Evolutionary conservation across 139 green algal species (phyloP).

Genomic region (Micractinium conductrix): DNA sequence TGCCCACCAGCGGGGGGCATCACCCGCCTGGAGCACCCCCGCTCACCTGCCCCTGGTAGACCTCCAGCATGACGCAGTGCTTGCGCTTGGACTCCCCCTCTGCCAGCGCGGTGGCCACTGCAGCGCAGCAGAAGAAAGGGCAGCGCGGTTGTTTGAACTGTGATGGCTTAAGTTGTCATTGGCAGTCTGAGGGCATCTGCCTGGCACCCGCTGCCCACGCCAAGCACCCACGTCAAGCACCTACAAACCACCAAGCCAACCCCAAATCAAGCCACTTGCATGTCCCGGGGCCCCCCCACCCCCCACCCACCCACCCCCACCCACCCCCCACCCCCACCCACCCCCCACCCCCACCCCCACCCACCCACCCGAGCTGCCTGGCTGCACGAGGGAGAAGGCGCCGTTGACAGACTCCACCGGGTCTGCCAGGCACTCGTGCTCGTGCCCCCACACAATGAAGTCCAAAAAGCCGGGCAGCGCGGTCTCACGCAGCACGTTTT

Average conservation of each 20-base stretch:
- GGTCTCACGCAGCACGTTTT: slow-evolving; percentile 85
- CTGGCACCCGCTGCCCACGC: no score
- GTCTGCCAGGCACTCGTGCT: slow-evolving; percentile 94
- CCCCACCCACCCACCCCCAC: not conserved
- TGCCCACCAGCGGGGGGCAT: no score
- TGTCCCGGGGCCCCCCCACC: not conserved
- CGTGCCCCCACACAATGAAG: slow-evolving; percentile 97
- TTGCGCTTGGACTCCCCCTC: slow-evolving; percentile 90
- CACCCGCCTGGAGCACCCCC: no score
- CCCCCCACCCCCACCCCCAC: not conserved
- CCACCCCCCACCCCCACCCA: not conserved
- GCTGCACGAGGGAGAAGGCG: slow-evolving; percentile 81
- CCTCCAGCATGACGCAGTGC: slow-evolving; percentile 91
- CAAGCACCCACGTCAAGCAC: no score
- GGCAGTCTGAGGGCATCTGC: no score
- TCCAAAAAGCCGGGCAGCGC: slow-evolving; percentile 92
- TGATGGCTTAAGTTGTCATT: no score
- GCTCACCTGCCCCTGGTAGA: slow-evolving; percentile 53
- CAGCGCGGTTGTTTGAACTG: no score
- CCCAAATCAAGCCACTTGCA: no score
- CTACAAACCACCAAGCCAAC: no score
- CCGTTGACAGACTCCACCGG: slow-evolving; percentile 54
- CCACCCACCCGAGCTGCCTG: slow-evolving; percentile 67
- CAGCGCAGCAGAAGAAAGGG: not conserved
- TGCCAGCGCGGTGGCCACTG: slow-evolving; percentile 54